Base-by-base conservation (phyloP, 768 basidiomycete genomes). In the Leccinum barrowsii region DNA sequence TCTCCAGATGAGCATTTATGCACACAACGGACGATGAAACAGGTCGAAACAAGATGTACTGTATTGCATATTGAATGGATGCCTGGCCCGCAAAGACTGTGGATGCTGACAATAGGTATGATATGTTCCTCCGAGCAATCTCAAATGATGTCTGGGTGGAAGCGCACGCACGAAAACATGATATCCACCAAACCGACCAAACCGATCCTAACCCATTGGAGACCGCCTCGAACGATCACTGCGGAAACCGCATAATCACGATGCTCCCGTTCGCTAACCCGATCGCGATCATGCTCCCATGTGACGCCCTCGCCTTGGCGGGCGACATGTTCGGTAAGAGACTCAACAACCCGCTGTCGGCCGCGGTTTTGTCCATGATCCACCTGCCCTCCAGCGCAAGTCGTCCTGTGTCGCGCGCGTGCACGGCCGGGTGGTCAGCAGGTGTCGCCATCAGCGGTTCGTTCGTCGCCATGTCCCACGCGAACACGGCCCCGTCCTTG, bases 271-370 rank as follows among this genome's bases (percentile, higher is more conserved):
- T 71, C 13, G 64, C 70, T 47, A 71, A 50, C 19, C 70, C 70
- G 34, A 71, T 64, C 42, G 59, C 70, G 40, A 73, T 61, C 13
- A 30, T 64, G 30, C 65, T 54, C n/a, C 60, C 62, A 7, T 56
- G 44, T 10, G 70, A 71, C 21, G 66, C 63, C 42, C 64, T 56
- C 26, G 58, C 65, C 17, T 35, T 71, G 28, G 66, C 59, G 1
- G 64, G 67, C 17, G 70, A 66, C 70, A 71, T 71, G 13, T 71
- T 71, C 1, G 70, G 70, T 54, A 71, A 53, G 47, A 72, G 42
- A 30, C 61, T 54, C 59, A 71, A 5, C 30, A 22, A 49, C 0
- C 55, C 58, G 17, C 56, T 1, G 7, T n/a, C 35, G 35, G 15
- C 7, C 35, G 65, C 67, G 54, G 5, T 56, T 50, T 53, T 57